phyloP scores from a whole-genome alignment of 2,329 filamentous ascomycete genomes.

The Fusarium compactum region DNA sequence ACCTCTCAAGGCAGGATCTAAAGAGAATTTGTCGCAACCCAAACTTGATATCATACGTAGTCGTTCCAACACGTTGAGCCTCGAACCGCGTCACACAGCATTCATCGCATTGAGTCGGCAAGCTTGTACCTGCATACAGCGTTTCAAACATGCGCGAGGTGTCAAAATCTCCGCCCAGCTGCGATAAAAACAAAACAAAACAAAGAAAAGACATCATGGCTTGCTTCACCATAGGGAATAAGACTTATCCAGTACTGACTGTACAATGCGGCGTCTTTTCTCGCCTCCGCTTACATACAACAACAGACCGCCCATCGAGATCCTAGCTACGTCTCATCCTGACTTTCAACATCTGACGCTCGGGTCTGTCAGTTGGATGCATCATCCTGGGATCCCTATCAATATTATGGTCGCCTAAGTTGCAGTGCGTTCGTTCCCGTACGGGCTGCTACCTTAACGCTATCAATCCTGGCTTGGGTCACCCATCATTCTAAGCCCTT shows the following conservation, averaged over 20 bases:
- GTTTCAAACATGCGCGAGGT: constrained; percentile 19
- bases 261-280: neutral
- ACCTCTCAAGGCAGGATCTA: constrained; percentile 42
- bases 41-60: constrained; percentile 13
- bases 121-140: constrained; percentile 19
- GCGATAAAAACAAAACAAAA: constrained; percentile 14
- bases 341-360: constrained; percentile 27
- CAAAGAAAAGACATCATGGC: constrained; percentile 1
- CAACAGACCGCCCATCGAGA: constrained; percentile 28
- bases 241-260: constrained; percentile 9
- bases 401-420: constrained; percentile 28
- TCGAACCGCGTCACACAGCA: constrained; percentile 7
- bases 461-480: constrained; percentile 32
- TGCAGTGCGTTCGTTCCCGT: constrained; percentile 37
- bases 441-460: constrained; percentile 36
- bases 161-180: constrained; percentile 1
- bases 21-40: constrained; percentile 36
- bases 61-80: constrained; percentile 9
- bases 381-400: constrained; percentile 30
- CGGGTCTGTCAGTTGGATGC: constrained; percentile 20
- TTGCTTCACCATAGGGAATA: neutral
- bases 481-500: constrained; percentile 38
- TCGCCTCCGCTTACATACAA: constrained; percentile 13
- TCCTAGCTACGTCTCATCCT: constrained; percentile 35
- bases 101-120: neutral